These are phyloP conservation scores for Didymella exigua DNA, from an alignment of 2,329 filamentous ascomycete species.

Conservation along the genomic window DNA sequence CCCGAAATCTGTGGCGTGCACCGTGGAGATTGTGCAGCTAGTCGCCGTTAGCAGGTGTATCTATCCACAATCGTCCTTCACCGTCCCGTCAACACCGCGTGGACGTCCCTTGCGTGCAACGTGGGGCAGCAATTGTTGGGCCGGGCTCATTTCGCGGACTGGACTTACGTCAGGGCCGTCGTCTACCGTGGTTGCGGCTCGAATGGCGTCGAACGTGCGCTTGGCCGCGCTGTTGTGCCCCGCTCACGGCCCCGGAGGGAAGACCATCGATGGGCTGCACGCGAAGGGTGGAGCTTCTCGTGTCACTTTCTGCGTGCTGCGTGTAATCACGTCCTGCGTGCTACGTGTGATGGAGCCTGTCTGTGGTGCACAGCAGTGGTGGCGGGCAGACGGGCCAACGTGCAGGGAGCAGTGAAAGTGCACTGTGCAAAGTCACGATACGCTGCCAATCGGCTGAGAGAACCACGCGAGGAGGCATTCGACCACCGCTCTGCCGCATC, in stretches of 20 bases:
- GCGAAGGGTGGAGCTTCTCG: not conserved
- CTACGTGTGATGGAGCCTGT: not conserved
- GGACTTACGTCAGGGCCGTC: conserved; percentile 17
- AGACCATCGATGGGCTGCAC: conserved; percentile 10
- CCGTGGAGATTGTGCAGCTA: conserved; percentile 3
- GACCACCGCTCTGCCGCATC: not conserved
- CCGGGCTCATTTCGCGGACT: not conserved
- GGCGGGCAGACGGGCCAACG: too few relatives aligned
- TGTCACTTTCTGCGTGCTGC: conserved; percentile 6
- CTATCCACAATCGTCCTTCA: not conserved
- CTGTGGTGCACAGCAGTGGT: not conserved
- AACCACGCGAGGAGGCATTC: conserved; percentile 2
- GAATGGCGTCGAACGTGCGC: conserved; percentile 3
- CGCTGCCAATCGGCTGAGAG: conserved; percentile 1
- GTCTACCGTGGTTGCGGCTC: conserved; percentile 4
- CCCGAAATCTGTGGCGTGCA: too few relatives aligned
- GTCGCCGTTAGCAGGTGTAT: conserved; percentile 9
- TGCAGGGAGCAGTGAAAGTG: too few relatives aligned
- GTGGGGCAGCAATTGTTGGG: not conserved
- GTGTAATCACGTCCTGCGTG: too few relatives aligned
- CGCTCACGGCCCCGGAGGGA: conserved; percentile 11
- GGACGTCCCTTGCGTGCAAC: conserved; percentile 5
- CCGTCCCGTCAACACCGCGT: not conserved
- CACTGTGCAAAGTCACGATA: conserved; percentile 3
- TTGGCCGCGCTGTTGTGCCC: conserved; percentile 14